A percentile compares a stretch with the other conserved stretches of the same genome.
These are phyloP conservation scores for Suillus brevipes DNA, from an alignment of 768 basidiomycete species.

Conservation along the genomic window DNA sequence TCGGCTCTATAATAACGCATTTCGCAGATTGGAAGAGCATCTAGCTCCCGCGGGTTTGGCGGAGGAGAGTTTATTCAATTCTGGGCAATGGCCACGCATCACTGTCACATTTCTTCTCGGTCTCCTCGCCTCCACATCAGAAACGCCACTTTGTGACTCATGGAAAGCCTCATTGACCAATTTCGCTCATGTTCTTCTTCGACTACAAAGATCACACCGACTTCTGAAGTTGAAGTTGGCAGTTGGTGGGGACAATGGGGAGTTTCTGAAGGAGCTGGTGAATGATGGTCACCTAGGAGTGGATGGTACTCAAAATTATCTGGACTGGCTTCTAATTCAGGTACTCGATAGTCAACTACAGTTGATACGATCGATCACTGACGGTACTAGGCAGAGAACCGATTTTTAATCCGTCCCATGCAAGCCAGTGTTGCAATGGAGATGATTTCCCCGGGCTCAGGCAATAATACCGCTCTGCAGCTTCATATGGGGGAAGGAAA, in stretches of 20 bases:
- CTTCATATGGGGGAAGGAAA: conserved; percentile 62
- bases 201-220: conserved; percentile 38
- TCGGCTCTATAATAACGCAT: background rate
- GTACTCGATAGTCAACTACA: conserved; percentile 6
- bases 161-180: conserved; percentile 32
- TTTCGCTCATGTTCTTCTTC: conserved; percentile 30
- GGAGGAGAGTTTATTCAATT: conserved; percentile 16
- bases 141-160: conserved; percentile 8
- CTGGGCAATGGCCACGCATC: conserved; percentile 38
- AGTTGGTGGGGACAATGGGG: conserved; percentile 6
- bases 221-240: conserved; percentile 27
- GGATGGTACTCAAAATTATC: conserved; percentile 12
- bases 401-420: conserved; percentile 28
- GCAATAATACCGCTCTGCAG: conserved; percentile 41
- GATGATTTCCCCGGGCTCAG: conserved; percentile 32
- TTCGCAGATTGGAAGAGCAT: conserved; percentile 4
- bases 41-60: conserved; percentile 15
- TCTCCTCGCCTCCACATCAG: conserved; percentile 26
- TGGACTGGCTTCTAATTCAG: conserved; percentile 25
- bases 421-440: conserved; percentile 30
- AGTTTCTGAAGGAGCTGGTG: conserved; percentile 18
- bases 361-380: conserved; percentile 1
- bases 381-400: conserved; percentile 25
- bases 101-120: conserved; percentile 30
- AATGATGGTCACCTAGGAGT: conserved; percentile 23